These are phyloP conservation scores for Paecilomyces niveus DNA, from an alignment of 2,329 filamentous ascomycete genomes.

Conservation along the genomic window DNA sequence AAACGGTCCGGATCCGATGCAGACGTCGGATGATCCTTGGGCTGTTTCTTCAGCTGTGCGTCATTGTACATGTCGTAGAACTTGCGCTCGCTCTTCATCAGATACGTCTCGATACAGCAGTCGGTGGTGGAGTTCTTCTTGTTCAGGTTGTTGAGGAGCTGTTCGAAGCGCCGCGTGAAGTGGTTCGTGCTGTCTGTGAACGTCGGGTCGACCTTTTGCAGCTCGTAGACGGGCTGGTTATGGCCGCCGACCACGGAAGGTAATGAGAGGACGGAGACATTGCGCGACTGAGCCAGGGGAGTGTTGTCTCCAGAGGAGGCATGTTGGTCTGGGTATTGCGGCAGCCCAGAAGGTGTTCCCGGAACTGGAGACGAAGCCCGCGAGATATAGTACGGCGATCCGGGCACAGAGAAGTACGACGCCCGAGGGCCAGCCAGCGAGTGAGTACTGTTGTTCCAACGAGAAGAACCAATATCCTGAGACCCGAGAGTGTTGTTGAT, in stretches of 20 bases:
- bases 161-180: conserved; percentile 48
- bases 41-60: neutral
- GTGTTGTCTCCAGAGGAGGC: neutral
- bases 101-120: conserved; percentile 53
- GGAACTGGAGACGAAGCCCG: conserved; percentile 40
- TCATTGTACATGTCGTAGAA: conserved; percentile 51
- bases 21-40: conserved; percentile 6
- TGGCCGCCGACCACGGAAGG: conserved; percentile 16
- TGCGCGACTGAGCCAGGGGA: neutral
- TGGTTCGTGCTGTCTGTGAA: conserved; percentile 54
- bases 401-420: neutral
- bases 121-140: conserved; percentile 46
- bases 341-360: neutral
- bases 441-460: neutral
- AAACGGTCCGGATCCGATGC: neutral
- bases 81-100: conserved; percentile 53
- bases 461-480: neutral
- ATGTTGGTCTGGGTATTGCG: neutral
- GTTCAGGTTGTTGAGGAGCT: conserved; percentile 43
- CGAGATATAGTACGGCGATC: conserved; percentile 6
- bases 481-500: neutral
- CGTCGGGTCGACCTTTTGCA: conserved; percentile 55
- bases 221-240: conserved; percentile 45
- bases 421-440: conserved; percentile 2
- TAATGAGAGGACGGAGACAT: neutral